Conservation (phyloP, 768 basidiomycete genomes). For the Leccinum barrowsii region DNA sequence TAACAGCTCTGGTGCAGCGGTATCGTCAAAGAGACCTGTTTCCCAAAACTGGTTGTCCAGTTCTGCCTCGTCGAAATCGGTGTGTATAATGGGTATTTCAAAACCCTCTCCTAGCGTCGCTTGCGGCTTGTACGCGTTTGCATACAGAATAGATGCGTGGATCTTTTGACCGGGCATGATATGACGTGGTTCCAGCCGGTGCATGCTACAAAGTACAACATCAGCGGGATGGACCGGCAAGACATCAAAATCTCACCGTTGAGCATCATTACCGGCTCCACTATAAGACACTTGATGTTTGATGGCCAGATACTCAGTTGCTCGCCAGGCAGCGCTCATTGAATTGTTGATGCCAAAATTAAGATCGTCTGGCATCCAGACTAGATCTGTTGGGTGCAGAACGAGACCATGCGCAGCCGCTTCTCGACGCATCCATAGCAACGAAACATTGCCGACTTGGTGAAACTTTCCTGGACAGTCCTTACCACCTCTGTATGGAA, state of each 20-base stretch:
- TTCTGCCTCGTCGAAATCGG: not conserved
- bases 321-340: not conserved
- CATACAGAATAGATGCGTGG: not conserved
- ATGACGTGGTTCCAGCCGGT: slow-evolving; percentile 10
- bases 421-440: not conserved
- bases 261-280: not conserved
- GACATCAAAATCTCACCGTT: not conserved
- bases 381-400: not conserved
- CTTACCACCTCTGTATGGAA: not conserved
- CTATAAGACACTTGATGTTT: not conserved
- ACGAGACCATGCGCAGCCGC: not conserved
- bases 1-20: not conserved
- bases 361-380: not conserved
- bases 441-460: not conserved
- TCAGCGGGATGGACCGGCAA: not conserved
- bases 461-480: not conserved
- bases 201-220: not conserved
- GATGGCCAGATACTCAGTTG: not conserved
- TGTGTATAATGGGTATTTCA: not conserved
- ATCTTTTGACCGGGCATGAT: not conserved
- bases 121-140: not conserved
- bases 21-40: slow-evolving; percentile 8
- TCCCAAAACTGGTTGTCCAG: slow-evolving; percentile 11
- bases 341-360: not conserved
- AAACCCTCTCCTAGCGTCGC: not conserved